Percentiles rank a stretch among this genome's conserved stretches.
These are phyloP conservation scores for Phialophora chinensis DNA, from an alignment of 2,329 filamentous ascomycete genomes.

Conservation along the genomic window DNA sequence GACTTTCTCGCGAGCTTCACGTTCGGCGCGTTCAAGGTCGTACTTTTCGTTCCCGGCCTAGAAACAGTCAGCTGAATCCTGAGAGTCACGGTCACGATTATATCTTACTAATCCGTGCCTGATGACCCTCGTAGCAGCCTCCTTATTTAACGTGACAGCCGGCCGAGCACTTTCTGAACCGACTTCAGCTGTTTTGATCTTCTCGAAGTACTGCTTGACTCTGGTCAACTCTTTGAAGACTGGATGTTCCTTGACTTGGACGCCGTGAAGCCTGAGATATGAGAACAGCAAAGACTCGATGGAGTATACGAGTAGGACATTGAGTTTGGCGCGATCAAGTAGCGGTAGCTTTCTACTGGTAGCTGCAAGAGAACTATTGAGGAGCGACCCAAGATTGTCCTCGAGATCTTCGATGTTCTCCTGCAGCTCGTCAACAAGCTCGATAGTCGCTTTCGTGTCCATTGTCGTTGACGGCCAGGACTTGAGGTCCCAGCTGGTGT, in stretches of 20 bases:
- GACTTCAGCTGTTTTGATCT: slow-evolving; percentile 78
- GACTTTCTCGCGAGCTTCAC: slow-evolving; percentile 58
- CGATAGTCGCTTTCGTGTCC: slow-evolving; percentile 52
- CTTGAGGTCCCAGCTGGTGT: neutral
- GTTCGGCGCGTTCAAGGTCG: slow-evolving; percentile 57
- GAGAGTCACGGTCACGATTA: neutral
- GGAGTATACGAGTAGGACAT: slow-evolving; percentile 84
- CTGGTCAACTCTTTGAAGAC: slow-evolving; percentile 85
- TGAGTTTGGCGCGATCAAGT: slow-evolving; percentile 93
- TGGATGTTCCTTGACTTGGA: slow-evolving; percentile 81
- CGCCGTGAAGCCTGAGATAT: slow-evolving; percentile 77
- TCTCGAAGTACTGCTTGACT: slow-evolving; percentile 88
- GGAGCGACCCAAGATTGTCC: slow-evolving; percentile 73
- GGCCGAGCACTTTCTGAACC: slow-evolving; percentile 62
- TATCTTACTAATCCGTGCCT: slow-evolving; percentile 72
- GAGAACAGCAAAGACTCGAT: slow-evolving; percentile 85
- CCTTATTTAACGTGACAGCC: slow-evolving; percentile 70
- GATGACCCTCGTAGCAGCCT: slow-evolving; percentile 80
- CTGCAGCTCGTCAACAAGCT: slow-evolving; percentile 75
- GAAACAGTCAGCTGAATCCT: slow-evolving; percentile 10
- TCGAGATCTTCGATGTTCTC: slow-evolving; percentile 80
- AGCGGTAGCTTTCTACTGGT: slow-evolving; percentile 80
- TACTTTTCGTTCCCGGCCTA: slow-evolving; percentile 58
- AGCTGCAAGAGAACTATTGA: slow-evolving; percentile 68
- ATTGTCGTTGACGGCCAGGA: slow-evolving; percentile 8